Evolutionary conservation across 1,284 basidiomycete species (phyloP), one percentile per base, ranked within the genome.

Genomic region (Cutaneotrichosporon sp.): DNA sequence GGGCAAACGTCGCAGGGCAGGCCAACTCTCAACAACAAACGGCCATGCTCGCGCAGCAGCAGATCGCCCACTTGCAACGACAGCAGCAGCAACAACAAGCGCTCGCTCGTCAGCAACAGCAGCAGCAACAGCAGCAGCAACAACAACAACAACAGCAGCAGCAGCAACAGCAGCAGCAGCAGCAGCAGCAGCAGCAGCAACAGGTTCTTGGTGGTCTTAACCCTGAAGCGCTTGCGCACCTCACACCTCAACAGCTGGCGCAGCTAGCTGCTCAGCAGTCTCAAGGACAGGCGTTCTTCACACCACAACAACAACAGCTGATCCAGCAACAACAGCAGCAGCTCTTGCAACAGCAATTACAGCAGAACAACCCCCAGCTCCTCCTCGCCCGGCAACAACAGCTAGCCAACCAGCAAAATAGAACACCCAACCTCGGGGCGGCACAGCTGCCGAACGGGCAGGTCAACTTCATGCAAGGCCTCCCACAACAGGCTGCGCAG

Each of bases 11-110:
- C 14, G 42, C 43, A 12, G 48, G 35, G 31, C 46, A 38, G 31
- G 38, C 29, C 16, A 50, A 49, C 32, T 19, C 51, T n/a, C 47
- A 43, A 39, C 48, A 55, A 33, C 52, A 56, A 32, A 55, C 62
- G 1, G 55, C 57, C 20, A 53, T 59, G 17, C 55, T 64, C 10
- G 61, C 61, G 14, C 59, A 54, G 3, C 60, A 62, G 51, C 58
- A 60, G 50, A 53, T 59, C 4, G 57, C 54, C 6, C 57, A 58
- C 31, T 50, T 58, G 11, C 57, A 61, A 20, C 43, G 49, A 22
- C 49, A 42, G 4, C 51, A 57, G 31, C 46, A 46, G 9, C 49
- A 42, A 9, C 51, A 57, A 25, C 46, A 46, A 4, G 42, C 52
- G 0, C 43, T 52, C n/a, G 54, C 50, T 2, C 50, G 54, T 5